These are phyloP conservation scores for Zygosaccharomyces pseudorouxii DNA, from an alignment of 805 yeast genomes.

Conservation along the genomic window DNA sequence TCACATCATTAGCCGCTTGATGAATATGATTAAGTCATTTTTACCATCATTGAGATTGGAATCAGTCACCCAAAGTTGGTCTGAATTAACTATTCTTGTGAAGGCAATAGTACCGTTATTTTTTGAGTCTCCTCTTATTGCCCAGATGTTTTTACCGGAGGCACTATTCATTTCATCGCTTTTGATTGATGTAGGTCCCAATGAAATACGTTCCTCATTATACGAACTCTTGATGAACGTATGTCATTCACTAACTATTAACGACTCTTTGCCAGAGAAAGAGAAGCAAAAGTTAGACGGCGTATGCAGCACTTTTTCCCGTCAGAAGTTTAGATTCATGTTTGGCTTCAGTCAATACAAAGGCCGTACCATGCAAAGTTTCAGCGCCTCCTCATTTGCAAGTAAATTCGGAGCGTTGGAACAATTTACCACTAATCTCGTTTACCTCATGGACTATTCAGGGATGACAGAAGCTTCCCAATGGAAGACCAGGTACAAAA, in stretches of 20 bases:
- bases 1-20: constrained; percentile 52
- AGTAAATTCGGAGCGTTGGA: constrained; percentile 46
- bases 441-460: constrained; percentile 47
- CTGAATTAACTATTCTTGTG: constrained; percentile 65
- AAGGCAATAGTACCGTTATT: constrained; percentile 59
- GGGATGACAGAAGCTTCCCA: constrained; percentile 43
- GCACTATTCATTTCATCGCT: constrained; percentile 62
- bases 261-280: constrained; percentile 44
- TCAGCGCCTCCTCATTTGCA: constrained; percentile 38
- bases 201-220: constrained; percentile 53
- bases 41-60: constrained; percentile 40
- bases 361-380: constrained; percentile 34
- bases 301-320: constrained; percentile 40
- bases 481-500: constrained; percentile 64
- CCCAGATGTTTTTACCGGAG: constrained; percentile 67
- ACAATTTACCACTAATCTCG: constrained; percentile 51
- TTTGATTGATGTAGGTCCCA: constrained; percentile 47
- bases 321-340: constrained; percentile 63
- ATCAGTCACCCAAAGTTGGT: constrained; percentile 52
- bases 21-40: constrained; percentile 49
- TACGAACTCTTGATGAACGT: constrained; percentile 61
- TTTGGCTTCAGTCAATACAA: constrained; percentile 63
- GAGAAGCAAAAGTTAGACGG: constrained; percentile 42
- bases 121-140: constrained; percentile 61
- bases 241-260: constrained; percentile 62